Percentiles rank a stretch among this genome's conserved stretches.
These are phyloP conservation scores for Phytophthora cactorum DNA, from an alignment of 352 stramenopile species.

Conservation along the genomic window DNA sequence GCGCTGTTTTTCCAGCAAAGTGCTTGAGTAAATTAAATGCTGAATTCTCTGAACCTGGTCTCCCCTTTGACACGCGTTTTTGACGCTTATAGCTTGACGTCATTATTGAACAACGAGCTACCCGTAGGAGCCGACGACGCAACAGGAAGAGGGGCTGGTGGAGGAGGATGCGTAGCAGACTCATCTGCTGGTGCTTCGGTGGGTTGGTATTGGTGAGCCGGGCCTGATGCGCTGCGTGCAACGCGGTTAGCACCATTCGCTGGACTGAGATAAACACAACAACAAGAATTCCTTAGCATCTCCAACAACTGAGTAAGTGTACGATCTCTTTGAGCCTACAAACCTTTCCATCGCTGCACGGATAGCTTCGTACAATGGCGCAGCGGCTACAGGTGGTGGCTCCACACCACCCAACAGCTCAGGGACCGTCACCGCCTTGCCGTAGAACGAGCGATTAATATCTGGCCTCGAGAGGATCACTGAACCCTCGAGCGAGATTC, in stretches of 20 bases:
- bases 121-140: conserved; percentile 25
- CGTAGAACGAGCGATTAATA: conserved; percentile 95
- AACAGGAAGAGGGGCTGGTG: conserved; percentile 10
- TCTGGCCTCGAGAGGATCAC: conserved; percentile 88
- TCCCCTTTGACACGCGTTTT: conserved; percentile 2
- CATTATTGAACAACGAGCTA: conserved; percentile 44
- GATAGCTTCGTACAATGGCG: conserved; percentile 89
- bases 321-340: conserved; percentile 7
- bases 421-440: conserved; percentile 62
- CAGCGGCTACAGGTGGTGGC: conserved; percentile 77
- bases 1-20: background rate
- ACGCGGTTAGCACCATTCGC: conserved; percentile 69
- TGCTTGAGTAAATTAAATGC: conserved; percentile 41
- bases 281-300: conserved; percentile 5
- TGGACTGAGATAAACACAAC: conserved; percentile 38
- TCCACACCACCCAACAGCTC: conserved; percentile 84
- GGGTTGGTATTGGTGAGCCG: conserved; percentile 11
- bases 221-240: conserved; percentile 24
- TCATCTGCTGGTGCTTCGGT: conserved; percentile 3
- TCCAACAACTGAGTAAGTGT: background rate
- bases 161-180: background rate
- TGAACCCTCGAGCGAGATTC: conserved; percentile 91
- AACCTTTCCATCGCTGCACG: conserved; percentile 69
- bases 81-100: conserved; percentile 46
- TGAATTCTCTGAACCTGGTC: conserved; percentile 11